Evolutionary conservation across 805 yeast genomes (phyloP).

Genomic region (Tetrapisispora nanseiensis): DNA sequence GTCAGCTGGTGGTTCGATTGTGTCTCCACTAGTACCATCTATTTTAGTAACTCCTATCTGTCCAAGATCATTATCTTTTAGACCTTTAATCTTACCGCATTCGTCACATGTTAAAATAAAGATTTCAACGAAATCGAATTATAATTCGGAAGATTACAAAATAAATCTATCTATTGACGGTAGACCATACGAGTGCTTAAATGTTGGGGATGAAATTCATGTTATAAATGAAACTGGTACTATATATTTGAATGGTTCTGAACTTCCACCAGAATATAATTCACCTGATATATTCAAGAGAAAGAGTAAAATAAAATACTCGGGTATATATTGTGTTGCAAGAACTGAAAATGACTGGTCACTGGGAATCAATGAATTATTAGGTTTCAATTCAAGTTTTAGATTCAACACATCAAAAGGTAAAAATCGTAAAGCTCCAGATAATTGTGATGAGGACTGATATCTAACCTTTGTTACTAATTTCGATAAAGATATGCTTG

Average conservation of each 20-base stretch:
- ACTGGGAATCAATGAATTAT: constrained; percentile 70
- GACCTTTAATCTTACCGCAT: constrained; percentile 78
- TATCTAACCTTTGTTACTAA: too few relatives aligned
- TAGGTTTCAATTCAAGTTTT: constrained; percentile 84
- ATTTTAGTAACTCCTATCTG: constrained; percentile 82
- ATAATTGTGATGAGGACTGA: too few relatives aligned
- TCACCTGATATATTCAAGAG: constrained; percentile 10
- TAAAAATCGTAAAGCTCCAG: not conserved
- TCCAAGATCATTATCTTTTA: constrained; percentile 80
- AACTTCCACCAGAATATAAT: constrained; percentile 32
- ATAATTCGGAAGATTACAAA: constrained; percentile 20
- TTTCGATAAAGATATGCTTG: too few relatives aligned
- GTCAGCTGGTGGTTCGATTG: constrained; percentile 86
- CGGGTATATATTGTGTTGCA: constrained; percentile 84
- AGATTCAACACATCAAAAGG: constrained; percentile 33
- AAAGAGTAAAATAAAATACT: constrained; percentile 20
- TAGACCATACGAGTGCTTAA: constrained; percentile 55
- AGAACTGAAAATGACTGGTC: constrained; percentile 85
- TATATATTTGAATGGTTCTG: constrained; percentile 42
- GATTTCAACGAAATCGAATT: constrained; percentile 38
- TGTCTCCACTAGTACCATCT: constrained; percentile 79
- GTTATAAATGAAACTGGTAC: constrained; percentile 58
- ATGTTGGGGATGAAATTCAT: constrained; percentile 72
- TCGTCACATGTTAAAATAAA: constrained; percentile 62
- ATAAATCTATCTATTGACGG: constrained; percentile 69